Evolutionary conservation across 495 filamentous ascomycete genomes (phyloP).

Genomic region (Xylaria flabelliformis): DNA sequence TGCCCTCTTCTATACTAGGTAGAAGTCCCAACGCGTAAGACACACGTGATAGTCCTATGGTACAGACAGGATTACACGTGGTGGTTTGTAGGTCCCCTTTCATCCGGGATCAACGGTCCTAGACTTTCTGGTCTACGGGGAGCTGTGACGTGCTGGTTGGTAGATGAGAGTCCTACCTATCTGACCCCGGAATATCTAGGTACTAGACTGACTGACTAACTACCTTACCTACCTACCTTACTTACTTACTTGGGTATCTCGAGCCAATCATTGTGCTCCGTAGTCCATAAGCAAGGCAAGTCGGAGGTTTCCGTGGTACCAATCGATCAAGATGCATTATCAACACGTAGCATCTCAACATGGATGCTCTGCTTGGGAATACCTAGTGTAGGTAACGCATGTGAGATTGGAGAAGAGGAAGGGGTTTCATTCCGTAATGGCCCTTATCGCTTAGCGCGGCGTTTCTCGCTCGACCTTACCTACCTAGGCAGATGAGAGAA

Average conservation of each 20-base stretch:
- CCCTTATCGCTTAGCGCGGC: constrained; percentile 16
- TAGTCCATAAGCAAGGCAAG: background rate
- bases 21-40: background rate
- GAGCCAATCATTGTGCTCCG: background rate
- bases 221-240: background rate
- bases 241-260: background rate
- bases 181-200: background rate
- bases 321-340: constrained; percentile 23
- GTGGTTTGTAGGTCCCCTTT: background rate
- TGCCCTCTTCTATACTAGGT: background rate
- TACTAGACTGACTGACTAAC: background rate
- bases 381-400: background rate
- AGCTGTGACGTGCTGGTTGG: constrained; percentile 1
- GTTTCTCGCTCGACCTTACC: background rate
- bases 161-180: background rate
- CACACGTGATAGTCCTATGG: constrained; percentile 9
- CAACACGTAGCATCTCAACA: constrained; percentile 19
- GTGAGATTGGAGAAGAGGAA: too few species aligned
- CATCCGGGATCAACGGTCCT: background rate
- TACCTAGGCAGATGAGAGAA: background rate
- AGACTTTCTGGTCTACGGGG: background rate
- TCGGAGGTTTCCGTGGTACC: background rate
- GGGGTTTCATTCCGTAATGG: background rate
- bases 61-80: background rate
- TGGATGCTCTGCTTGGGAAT: background rate